Conservation (phyloP, 2,329 filamentous ascomycete species). For the Ophiostoma himal-ulmi region DNA sequence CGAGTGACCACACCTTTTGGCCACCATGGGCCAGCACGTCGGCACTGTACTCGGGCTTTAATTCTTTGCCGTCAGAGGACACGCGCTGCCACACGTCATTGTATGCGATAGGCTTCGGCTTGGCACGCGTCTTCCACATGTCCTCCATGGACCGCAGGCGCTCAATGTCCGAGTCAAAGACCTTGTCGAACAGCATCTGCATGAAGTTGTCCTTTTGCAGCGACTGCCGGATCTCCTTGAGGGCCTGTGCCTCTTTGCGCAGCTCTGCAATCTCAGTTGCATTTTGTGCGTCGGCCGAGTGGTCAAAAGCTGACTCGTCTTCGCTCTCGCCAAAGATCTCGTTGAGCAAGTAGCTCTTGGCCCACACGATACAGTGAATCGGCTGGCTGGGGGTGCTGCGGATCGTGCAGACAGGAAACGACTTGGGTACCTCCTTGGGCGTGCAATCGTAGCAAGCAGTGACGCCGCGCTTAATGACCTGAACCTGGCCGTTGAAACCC, state of each 20-base stretch:
- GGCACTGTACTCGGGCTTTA: slow-evolving; percentile 38
- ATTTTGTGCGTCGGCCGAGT: slow-evolving; percentile 75
- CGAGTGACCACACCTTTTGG: slow-evolving; percentile 72
- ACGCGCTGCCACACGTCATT: slow-evolving; percentile 44
- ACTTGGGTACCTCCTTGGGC: slow-evolving; percentile 82
- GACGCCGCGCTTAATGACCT: slow-evolving; percentile 85
- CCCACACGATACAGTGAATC: slow-evolving; percentile 99
- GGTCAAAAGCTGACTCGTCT: slow-evolving; percentile 75
- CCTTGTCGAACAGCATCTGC: slow-evolving; percentile 81
- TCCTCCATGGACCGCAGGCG: slow-evolving; percentile 81
- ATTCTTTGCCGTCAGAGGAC: slow-evolving; percentile 34
- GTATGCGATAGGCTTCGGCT: slow-evolving; percentile 69
- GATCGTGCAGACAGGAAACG: slow-evolving; percentile 94
- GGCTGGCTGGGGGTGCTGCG: slow-evolving; percentile 92
- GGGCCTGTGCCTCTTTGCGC: slow-evolving; percentile 71
- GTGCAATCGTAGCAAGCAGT: slow-evolving; percentile 97
- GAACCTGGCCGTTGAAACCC: slow-evolving; percentile 94
- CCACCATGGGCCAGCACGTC: slow-evolving; percentile 51
- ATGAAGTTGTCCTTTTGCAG: slow-evolving; percentile 75
- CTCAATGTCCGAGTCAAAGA: slow-evolving; percentile 79
- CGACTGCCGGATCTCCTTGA: slow-evolving; percentile 75
- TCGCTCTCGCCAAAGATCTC: slow-evolving; percentile 92
- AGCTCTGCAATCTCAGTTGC: slow-evolving; percentile 81
- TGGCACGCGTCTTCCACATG: slow-evolving; percentile 84
- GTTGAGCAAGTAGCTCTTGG: slow-evolving; percentile 89